Percentiles rank a stretch among this genome's conserved stretches.
Conservation (phyloP, 805 yeast genomes). For the Pichia exigua region DNA sequence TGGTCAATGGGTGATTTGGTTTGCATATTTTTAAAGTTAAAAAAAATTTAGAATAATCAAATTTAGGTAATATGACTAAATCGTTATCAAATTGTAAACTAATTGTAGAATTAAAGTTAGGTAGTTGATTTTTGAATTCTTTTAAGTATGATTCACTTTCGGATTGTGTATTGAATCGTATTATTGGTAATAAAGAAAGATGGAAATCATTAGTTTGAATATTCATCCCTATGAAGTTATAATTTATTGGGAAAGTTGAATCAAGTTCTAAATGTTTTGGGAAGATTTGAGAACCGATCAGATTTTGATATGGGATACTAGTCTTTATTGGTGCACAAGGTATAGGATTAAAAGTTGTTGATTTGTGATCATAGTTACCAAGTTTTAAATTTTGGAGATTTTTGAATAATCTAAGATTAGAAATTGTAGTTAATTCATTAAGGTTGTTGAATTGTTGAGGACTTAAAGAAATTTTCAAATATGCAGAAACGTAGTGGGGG, state of each 20-base stretch:
- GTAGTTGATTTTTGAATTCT: slow-evolving; percentile 2
- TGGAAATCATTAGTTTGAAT: slow-evolving; percentile 9
- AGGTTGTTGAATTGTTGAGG: not conserved
- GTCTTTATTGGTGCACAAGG: not conserved
- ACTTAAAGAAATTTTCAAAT: not conserved
- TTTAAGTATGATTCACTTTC: slow-evolving; percentile 9
- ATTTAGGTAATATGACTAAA: slow-evolving; percentile 6
- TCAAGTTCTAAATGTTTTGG: not conserved
- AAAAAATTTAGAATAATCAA: slow-evolving; percentile 11
- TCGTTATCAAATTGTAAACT: not conserved
- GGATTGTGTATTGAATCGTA: slow-evolving; percentile 11
- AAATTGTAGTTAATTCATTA: not conserved
- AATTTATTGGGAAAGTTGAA: slow-evolving; percentile 19
- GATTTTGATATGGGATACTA: not conserved
- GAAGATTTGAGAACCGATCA: not conserved
- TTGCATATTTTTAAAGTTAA: slow-evolving; percentile 1
- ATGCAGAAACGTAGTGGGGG: not conserved
- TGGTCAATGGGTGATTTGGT: not conserved
- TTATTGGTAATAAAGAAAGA: slow-evolving; percentile 20
- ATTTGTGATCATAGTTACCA: not conserved
- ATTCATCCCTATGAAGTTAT: slow-evolving; percentile 5
- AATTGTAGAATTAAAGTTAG: too few relatives aligned
- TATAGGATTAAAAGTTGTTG: not conserved
- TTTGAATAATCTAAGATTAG: not conserved
- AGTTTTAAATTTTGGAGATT: not conserved